A percentile compares a stretch with the other conserved stretches of the same genome.
Conservation (phyloP, 164 flowering plant species). For the Warburgia ugandensis region DNA sequence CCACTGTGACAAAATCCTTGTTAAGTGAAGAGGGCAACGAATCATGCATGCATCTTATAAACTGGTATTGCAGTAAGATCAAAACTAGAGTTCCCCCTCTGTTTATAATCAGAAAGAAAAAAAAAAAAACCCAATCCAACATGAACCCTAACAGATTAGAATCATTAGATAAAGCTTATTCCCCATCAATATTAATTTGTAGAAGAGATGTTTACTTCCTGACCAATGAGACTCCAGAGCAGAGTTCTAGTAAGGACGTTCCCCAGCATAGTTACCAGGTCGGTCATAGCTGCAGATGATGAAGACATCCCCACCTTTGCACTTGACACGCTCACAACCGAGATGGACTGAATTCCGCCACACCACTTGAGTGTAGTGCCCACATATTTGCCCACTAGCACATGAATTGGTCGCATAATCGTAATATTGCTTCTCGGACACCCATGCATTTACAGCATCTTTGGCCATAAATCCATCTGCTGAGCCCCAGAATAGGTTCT, state of each 20-base stretch:
- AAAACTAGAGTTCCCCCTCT: no score
- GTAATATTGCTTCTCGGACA: slow-evolving; percentile 68
- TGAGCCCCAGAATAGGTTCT: slow-evolving; percentile 18
- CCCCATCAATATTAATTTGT: no score
- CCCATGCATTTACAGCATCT: slow-evolving; percentile 78
- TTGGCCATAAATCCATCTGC: slow-evolving; percentile 14
- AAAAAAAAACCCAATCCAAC: no score
- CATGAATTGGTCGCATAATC: slow-evolving; percentile 48
- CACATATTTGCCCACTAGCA: slow-evolving; percentile 47
- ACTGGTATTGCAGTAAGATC: no score
- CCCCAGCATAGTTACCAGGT: slow-evolving; percentile 60
- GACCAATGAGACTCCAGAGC: no score
- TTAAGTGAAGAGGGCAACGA: no score
- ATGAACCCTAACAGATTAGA: no score
- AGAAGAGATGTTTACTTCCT: no score
- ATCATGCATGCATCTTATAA: no score
- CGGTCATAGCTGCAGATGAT: slow-evolving; percentile 92
- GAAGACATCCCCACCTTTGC: slow-evolving; percentile 73
- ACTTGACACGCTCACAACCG: slow-evolving; percentile 75
- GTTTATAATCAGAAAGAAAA: no score
- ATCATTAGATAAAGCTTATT: no score
- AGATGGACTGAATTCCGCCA: slow-evolving; percentile 59
- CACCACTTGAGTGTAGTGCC: slow-evolving; percentile 89
- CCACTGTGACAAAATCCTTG: no score
- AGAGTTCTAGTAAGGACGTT: slow-evolving; percentile 46